Conservation (phyloP, 108 stramenopile species). For the Cyclotella baltica region DNA sequence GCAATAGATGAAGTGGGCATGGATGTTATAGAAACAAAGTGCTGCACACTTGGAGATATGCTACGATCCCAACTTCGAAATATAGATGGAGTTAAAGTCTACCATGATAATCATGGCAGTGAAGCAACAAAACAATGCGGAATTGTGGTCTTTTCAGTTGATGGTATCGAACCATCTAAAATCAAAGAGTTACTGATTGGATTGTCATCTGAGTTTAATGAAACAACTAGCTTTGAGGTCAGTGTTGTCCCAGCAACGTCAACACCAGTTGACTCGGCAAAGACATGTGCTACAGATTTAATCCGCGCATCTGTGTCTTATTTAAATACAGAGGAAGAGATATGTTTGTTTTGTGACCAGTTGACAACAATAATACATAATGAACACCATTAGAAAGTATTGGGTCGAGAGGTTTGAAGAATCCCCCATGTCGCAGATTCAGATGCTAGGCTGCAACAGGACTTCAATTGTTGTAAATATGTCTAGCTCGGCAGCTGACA, state of each 20-base stretch:
- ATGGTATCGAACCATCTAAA: slow-evolving; percentile 23
- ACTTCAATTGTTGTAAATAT: no score
- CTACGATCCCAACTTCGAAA: slow-evolving; percentile 32
- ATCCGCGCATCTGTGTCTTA: slow-evolving; percentile 72
- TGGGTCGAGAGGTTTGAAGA: no score
- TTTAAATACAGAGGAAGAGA: slow-evolving; percentile 61
- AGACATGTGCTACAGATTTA: slow-evolving; percentile 45
- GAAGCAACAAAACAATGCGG: slow-evolving; percentile 44
- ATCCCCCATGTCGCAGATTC: no score
- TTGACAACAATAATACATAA: slow-evolving; percentile 17
- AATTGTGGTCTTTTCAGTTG: slow-evolving; percentile 59
- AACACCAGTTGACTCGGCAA: slow-evolving; percentile 69
- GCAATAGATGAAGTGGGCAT: slow-evolving; percentile 56
- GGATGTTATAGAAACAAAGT: slow-evolving; percentile 43
- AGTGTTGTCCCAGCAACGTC: slow-evolving; percentile 73
- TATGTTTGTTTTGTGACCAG: slow-evolving; percentile 44
- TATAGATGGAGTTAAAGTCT: slow-evolving; percentile 37
- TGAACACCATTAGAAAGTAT: no score
- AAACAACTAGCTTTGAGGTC: slow-evolving; percentile 45
- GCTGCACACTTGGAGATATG: slow-evolving; percentile 13
- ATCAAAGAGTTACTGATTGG: slow-evolving; percentile 37
- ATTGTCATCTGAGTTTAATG: slow-evolving; percentile 1
- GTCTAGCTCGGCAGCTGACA: no score
- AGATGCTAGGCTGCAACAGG: no score
- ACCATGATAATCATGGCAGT: slow-evolving; percentile 29